Percentiles rank a stretch among this genome's conserved stretches.
Evolutionary conservation across 108 stramenopile species (phyloP).

Genomic region (Fistulifera solaris): DNA sequence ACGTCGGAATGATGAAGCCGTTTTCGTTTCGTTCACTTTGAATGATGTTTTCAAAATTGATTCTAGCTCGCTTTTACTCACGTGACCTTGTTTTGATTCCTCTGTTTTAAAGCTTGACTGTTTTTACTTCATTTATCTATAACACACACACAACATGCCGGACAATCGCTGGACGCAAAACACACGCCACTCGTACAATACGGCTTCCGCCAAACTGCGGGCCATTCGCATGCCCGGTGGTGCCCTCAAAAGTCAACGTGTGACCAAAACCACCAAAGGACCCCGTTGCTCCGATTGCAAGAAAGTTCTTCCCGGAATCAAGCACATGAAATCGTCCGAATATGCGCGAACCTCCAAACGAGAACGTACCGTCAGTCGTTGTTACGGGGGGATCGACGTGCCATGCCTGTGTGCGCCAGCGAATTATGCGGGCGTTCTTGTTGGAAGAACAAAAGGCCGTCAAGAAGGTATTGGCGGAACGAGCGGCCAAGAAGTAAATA

Average conservation of each 20-base stretch:
- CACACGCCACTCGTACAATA: constrained; percentile 92
- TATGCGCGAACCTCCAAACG: constrained; percentile 85
- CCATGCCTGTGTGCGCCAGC: constrained; percentile 81
- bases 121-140: too few species aligned
- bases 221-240: constrained; percentile 91
- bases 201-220: constrained; percentile 69
- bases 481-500: too few species aligned
- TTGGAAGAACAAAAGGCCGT: constrained; percentile 99
- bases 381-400: constrained; percentile 92
- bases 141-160: too few species aligned
- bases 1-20: too few species aligned
- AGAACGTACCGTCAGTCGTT: constrained; percentile 94
- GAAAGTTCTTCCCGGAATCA: constrained; percentile 81
- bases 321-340: constrained; percentile 48
- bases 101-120: too few species aligned
- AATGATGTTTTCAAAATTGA: too few species aligned
- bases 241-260: constrained; percentile 73
- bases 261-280: constrained; percentile 86
- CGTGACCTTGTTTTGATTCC: too few species aligned
- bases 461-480: constrained; percentile 89
- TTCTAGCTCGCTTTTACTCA: too few species aligned
- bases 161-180: constrained; percentile 92
- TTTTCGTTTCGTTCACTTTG: too few species aligned
- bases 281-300: constrained; percentile 93
- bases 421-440: constrained; percentile 97